Evolutionary conservation across 169 alveolate genomes (phyloP), one percentile per base, ranked within the genome.

Genomic region (Eimeria sp.): DNA sequence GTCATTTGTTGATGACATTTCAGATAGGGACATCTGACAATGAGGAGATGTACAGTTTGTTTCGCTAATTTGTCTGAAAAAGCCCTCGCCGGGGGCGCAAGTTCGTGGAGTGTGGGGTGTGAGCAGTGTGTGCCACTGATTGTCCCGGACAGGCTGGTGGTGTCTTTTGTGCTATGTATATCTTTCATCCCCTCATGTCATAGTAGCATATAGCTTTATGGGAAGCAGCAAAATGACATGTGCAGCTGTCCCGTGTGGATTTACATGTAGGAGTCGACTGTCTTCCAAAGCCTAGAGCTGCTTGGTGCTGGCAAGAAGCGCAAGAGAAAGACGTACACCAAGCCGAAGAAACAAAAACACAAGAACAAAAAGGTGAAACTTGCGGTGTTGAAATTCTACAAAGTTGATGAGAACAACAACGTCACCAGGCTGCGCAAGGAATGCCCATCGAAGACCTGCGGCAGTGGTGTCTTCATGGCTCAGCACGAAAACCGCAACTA

Each of bases 391-490:
- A 99, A 99, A 97, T 99, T 97, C 98, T 99, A 99, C 99, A 99
- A 98, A 96, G 99, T 99, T 67, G 99, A 99, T 95, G 98, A 98
- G 73, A 99, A 98, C 72, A 99, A 99, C 97, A 98, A 98, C 97
- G 99, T 99, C 86, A 98, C 99, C 58, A 98, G 99, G 84, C 97
- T 98, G 80, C 99, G 99, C 97, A 99, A 98, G 96, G 99, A 99
- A 96, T 99, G 99, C 97, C 99, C 99, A 61, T 95, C 98, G 61
- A 98, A 97, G 78, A 96, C 98, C 88, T 99, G 99, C 96, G 99
- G 99, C 83, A 98, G 99, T 43, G 99, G 99, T 78, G 99, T 99
- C 70, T 99, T 99, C 98, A 99, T 99, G 99, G 99, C 99, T 43
- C 98, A 99, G 95, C 99, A 99, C 98, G 98, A 98, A 98, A 99